These are phyloP conservation scores for Cochlearia excelsa DNA, from an alignment of 345 rosid species.

Conservation along the genomic window DNA sequence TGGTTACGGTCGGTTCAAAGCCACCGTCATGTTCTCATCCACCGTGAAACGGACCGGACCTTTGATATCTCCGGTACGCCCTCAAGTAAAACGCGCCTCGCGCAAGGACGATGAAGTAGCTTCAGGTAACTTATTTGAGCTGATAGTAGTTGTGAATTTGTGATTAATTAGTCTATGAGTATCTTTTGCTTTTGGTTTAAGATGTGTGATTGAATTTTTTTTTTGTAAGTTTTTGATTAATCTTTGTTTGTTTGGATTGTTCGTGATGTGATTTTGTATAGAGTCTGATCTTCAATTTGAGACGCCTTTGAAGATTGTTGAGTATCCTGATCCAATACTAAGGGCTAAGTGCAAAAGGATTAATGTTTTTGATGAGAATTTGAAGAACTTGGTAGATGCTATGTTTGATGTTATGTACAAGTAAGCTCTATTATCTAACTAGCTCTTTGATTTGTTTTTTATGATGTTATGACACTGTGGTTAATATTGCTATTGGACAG, in stretches of 20 bases:
- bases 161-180: not conserved
- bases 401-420: slow-evolving; percentile 96
- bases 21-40: slow-evolving; percentile 35
- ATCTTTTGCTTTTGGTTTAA: not conserved
- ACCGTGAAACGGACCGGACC: slow-evolving; percentile 31
- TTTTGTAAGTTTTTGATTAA: not conserved
- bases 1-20: slow-evolving; percentile 19
- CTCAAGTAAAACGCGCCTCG: slow-evolving; percentile 48
- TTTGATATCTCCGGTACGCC: slow-evolving; percentile 30
- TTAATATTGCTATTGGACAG: slow-evolving; percentile 53
- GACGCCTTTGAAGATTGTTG: slow-evolving; percentile 66
- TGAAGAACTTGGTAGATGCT: slow-evolving; percentile 73
- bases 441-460: not conserved
- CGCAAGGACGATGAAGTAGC: slow-evolving; percentile 43
- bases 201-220: not conserved
- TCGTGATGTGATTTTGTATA: slow-evolving; percentile 14
- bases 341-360: slow-evolving; percentile 74
- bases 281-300: slow-evolving; percentile 72
- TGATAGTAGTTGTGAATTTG: not conserved
- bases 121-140: slow-evolving; percentile 41
- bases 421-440: slow-evolving; percentile 53
- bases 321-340: slow-evolving; percentile 84
- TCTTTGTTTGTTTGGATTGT: slow-evolving; percentile 9
- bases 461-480: slow-evolving; percentile 6
- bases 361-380: slow-evolving; percentile 63